A percentile compares a stretch with the other conserved stretches of the same genome.
Evolutionary conservation across 345 rosid genomes (phyloP).

Genomic region (Arabidopsis suecica): DNA sequence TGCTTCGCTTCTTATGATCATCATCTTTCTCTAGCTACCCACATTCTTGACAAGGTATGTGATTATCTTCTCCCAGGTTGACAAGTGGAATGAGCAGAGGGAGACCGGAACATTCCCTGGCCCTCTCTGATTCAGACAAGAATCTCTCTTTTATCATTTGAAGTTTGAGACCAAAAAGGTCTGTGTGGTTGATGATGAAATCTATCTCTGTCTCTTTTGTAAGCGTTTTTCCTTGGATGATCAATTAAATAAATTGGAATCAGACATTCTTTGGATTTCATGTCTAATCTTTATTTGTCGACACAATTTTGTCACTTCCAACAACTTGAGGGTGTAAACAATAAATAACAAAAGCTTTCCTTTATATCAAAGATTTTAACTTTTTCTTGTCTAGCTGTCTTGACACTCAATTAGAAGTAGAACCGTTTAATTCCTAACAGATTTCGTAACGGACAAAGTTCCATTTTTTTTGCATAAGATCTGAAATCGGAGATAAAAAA

Average conservation of each 20-base stretch:
- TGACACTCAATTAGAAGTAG: neutral
- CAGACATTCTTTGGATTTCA: slow-evolving; percentile 26
- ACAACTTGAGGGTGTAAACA: slow-evolving; percentile 18
- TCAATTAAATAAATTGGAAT: slow-evolving; percentile 21
- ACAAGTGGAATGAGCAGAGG: slow-evolving; percentile 90
- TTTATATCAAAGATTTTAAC: neutral
- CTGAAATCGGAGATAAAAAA: neutral
- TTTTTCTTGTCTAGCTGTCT: slow-evolving; percentile 28
- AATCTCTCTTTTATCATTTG: slow-evolving; percentile 5
- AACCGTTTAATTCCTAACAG: slow-evolving; percentile 18
- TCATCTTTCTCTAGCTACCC: neutral
- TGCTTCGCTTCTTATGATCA: neutral
- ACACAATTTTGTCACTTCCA: slow-evolving; percentile 3
- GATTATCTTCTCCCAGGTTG: slow-evolving; percentile 52
- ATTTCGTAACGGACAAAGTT: slow-evolving; percentile 42
- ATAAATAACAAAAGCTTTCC: neutral
- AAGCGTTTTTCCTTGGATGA: slow-evolving; percentile 17
- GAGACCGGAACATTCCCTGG: slow-evolving; percentile 84
- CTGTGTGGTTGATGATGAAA: slow-evolving; percentile 32
- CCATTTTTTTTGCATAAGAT: slow-evolving; percentile 13
- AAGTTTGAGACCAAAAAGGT: slow-evolving; percentile 25
- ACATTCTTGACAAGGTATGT: neutral
- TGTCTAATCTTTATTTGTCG: neutral
- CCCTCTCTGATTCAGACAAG: slow-evolving; percentile 56
- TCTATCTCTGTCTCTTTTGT: neutral